Conservation (phyloP, 1,284 basidiomycete genomes). For the Coniferiporia weirii region DNA sequence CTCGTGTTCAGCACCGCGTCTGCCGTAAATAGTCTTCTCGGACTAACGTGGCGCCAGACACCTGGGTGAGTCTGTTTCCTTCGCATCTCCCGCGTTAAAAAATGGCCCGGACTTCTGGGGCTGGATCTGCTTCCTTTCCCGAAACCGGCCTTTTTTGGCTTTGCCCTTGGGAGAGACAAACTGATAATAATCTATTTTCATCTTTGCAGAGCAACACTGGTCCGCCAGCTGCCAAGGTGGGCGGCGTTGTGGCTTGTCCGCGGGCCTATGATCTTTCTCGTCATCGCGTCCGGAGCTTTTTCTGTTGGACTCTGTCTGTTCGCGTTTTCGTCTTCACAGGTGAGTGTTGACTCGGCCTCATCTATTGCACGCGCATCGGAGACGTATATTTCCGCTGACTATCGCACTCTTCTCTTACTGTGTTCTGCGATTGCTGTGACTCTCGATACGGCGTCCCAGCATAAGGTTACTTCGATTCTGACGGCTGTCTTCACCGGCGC, state of each 20-base stretch:
- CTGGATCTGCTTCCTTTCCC: background rate
- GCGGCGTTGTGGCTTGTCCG: background rate
- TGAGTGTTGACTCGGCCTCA: background rate
- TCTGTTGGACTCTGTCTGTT: background rate
- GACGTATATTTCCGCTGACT: background rate
- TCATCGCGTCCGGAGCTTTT: background rate
- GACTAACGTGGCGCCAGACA: background rate
- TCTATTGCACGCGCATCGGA: background rate
- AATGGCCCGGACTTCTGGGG: background rate
- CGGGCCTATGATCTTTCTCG: background rate
- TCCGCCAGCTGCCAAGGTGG: background rate
- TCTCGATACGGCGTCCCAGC: background rate
- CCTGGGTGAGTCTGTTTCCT: background rate
- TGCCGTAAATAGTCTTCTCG: constrained; percentile 24
- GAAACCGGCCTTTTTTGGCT: background rate
- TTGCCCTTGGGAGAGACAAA: no score
- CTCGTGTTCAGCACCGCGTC: constrained; percentile 25
- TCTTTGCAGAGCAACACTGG: background rate
- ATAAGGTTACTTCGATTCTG: background rate
- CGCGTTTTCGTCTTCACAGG: background rate
- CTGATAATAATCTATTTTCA: no score
- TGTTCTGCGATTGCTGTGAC: background rate
- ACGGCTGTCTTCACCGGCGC: background rate
- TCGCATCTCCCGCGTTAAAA: background rate
- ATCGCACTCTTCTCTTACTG: background rate